Base-by-base conservation (phyloP, 768 basidiomycete genomes). In the Rhodocollybia butyracea region DNA sequence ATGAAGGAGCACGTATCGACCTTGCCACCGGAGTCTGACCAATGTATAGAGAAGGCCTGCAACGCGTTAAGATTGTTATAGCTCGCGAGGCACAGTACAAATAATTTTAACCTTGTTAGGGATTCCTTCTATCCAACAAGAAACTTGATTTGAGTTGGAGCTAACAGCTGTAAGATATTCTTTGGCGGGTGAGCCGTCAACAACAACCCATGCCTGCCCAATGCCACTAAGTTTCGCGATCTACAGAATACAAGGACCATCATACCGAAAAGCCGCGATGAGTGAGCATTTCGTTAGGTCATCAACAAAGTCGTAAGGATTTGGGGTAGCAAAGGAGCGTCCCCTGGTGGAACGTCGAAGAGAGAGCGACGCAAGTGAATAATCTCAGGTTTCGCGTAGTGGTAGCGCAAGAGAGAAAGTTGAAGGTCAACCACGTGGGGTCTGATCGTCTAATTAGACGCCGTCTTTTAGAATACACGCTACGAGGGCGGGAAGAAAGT, bases 41-140 rank as follows among this genome's bases (percentile, higher is more conserved):
- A 89, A 60, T 82, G 76, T 0, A 89, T 78, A 3, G 73, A 71
- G 65, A 89, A 89, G 5, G 59, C 65, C 86, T 88, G 59, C 32
- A 3, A 39, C 26, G 43, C 26, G 30, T 39, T 31, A 32, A 55
- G 22, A 50, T 32, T 22, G 15, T 21, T 47, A 21, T 24, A 19
- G 22, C 29, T 17, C 17, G n/a, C n/a, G 12, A 24, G 22, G 32
- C 27, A 27, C 21, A 47, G 2, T 3, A 10, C 22, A 19, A 11
- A 6, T 3, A 24, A 47, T 32, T 12, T 70, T 2, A 56, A 84
- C 85, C 74, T 84, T 76, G n/a, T n/a, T n/a, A n/a, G n/a, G 24
- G 84, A 85, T 24, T 72, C 71, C 47, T 80, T 75, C 80, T 60
- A 89, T 81, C 85, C 85, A 89, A 63, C 88, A 89, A 5, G 81